Base-by-base conservation (phyloP, 2,329 filamentous ascomycete genomes). In the Alternaria gansuensis region DNA sequence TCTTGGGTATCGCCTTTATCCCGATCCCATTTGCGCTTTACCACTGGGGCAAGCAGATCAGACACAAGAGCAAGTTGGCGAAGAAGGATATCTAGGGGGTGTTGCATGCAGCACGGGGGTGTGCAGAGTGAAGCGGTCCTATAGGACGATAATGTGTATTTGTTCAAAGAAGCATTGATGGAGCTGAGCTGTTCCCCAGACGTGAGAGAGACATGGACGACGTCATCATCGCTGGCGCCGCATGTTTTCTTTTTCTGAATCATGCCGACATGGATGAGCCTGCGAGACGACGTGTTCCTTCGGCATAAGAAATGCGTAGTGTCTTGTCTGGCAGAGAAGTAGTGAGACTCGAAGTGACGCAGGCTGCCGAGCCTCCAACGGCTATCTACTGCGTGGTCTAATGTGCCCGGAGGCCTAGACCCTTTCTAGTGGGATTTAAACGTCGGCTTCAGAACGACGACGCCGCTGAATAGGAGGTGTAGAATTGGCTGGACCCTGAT, bases 11-110 rank as follows among this genome's bases (percentile, higher is more conserved):
- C 40, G 78, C 75, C 0, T 81, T 82, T 57, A 79, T 82, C 13
- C 80, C 80, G 0, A 80, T 82, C 57, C 79, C 79, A n/a, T 82
- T 79, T 58, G 71, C 78, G 56, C 59, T 82, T 57, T 81, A 80
- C 66, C 76, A 72, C 64, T 80, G 73, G 60, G 79, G 79, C 6
- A 73, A 69, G 59, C 74, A 70, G n/a, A 66, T 81, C 44, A 71
- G 79, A 23, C 73, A 78, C 51, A 78, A 77, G 63, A 79, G 76
- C 63, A 79, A 72, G 68, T 66, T 71, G 59, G 78, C 79, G 1
- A 72, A 78, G 40, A 80, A 80, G 62, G 79, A 81, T 59, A 73
- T 79, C 37, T 79, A 63, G 23, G 48, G 26, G 17, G 3, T 14
- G 21, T 5, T 24, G 36, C 11, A 3, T 21, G 33, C 26, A n/a